Conservation (phyloP, 441 rosid genomes). For the Gossypium schwendimanii region DNA sequence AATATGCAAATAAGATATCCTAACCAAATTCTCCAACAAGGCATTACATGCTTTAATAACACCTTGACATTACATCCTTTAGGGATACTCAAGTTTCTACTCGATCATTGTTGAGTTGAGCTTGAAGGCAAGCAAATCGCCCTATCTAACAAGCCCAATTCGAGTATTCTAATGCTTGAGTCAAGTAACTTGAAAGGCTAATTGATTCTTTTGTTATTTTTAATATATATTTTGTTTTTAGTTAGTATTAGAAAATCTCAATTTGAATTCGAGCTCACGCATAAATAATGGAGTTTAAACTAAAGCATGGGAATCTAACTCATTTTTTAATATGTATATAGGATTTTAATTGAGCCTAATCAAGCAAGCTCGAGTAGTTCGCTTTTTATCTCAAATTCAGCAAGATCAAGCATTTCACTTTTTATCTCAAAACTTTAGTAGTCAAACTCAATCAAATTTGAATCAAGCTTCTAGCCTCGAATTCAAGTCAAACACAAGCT, state of each 20-base stretch:
- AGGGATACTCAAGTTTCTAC: not conserved
- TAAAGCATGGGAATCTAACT: not conserved
- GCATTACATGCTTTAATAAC: not conserved
- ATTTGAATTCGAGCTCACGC: not conserved
- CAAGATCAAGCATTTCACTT: not conserved
- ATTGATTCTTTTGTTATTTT: not conserved
- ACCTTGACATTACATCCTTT: no score
- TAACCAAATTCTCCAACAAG: not conserved
- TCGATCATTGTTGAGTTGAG: not conserved
- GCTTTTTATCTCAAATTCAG: not conserved
- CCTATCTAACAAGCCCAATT: not conserved
- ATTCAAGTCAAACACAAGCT: no score
- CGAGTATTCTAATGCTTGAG: not conserved
- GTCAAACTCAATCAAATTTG: not conserved
- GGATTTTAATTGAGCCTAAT: not conserved
- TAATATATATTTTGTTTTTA: not conserved
- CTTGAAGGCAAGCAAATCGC: not conserved
- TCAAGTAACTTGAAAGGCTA: not conserved
- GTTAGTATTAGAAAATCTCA: not conserved
- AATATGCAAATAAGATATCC: not conserved
- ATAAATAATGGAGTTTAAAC: not conserved
- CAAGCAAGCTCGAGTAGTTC: not conserved
- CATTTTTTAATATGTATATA: no score
- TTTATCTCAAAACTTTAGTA: not conserved
- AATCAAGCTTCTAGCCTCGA: not conserved